Base-by-base conservation (phyloP, 1,139 yeast genomes). In the Maudiozyma humilis region DNA sequence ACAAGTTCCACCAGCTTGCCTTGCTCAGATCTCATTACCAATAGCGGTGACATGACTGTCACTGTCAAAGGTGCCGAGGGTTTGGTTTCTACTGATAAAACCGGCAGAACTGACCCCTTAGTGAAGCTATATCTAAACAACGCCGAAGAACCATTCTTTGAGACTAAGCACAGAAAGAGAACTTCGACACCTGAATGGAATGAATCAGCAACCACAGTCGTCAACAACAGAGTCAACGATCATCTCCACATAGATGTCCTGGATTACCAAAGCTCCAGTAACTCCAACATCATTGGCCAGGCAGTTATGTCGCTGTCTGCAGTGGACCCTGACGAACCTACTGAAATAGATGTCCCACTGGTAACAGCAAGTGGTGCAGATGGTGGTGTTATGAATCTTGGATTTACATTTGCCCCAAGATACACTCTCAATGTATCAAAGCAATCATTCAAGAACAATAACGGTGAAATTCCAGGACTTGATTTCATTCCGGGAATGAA, bases 231-330 rank as follows among this genome's bases (percentile, higher is more conserved):
- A 57, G 76, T 74, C 45, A 79, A 78, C 58, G 76, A 87, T 12
- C 63, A 65, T 3, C 64, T 89, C 46, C 68, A 68, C 47, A 70
- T 85, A 41, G 75, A 72, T 45, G 78, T 85, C 29, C 73, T 63
- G 56, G 98, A 91, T 62, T 89, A 96, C 96, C 98, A 91, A 65
- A 77, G 89, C 52, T 96, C 95, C 50, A 86, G 80, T 50, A 78
- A 75, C 50, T 93, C 91, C 63, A 97, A 91, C 63, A 70, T 73
- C 48, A 71, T 91, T 47, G 95, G 97, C 45, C 67, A 67, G 31
- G 87, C 81, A n/a, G 56, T 59, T 23, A 61, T 88, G 47, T 73
- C 77, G 15, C 66, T 91, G 50, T 64, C 75, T 0, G 77, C 79
- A 12, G 70, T 91, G 36, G 80, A 81, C 53, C 76, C 81, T 12